These are phyloP conservation scores for Bocquillonia castaneifolia DNA, from an alignment of 441 rosid genomes.

Conservation along the genomic window DNA sequence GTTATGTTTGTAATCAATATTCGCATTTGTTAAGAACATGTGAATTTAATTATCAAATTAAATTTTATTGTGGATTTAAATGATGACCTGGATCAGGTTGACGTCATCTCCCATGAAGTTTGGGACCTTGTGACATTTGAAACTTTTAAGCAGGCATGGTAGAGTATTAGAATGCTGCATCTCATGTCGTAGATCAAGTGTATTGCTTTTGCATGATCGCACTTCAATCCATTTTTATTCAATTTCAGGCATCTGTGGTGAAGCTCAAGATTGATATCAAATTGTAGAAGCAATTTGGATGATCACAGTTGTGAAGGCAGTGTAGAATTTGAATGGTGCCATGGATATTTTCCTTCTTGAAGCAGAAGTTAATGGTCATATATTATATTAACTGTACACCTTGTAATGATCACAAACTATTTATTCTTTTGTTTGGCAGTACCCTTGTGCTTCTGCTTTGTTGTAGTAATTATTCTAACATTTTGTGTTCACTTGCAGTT, in stretches of 20 bases:
- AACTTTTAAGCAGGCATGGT: neutral
- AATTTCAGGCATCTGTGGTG: slow-evolving; percentile 12
- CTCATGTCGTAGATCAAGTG: neutral
- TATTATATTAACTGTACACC: neutral
- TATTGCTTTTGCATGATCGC: too few relatives aligned
- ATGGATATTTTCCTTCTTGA: neutral
- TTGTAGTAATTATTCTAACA: neutral
- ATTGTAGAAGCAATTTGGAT: neutral
- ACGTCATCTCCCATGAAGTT: neutral
- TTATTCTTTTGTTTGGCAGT: neutral
- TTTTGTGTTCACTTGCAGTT: neutral
- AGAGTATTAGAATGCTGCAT: neutral
- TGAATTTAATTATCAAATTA: neutral
- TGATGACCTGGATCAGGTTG: neutral
- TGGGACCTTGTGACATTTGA: neutral
- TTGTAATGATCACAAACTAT: neutral
- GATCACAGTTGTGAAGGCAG: neutral
- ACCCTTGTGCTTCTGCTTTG: neutral
- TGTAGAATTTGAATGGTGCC: neutral
- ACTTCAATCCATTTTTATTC: neutral
- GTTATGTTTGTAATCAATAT: too few relatives aligned
- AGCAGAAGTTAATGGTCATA: neutral
- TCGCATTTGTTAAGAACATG: too few relatives aligned
- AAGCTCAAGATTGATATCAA: neutral
- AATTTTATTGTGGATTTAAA: neutral